These are phyloP conservation scores for Colletotrichum zoysiae DNA, from an alignment of 2,329 filamentous ascomycete genomes.

Conservation along the genomic window DNA sequence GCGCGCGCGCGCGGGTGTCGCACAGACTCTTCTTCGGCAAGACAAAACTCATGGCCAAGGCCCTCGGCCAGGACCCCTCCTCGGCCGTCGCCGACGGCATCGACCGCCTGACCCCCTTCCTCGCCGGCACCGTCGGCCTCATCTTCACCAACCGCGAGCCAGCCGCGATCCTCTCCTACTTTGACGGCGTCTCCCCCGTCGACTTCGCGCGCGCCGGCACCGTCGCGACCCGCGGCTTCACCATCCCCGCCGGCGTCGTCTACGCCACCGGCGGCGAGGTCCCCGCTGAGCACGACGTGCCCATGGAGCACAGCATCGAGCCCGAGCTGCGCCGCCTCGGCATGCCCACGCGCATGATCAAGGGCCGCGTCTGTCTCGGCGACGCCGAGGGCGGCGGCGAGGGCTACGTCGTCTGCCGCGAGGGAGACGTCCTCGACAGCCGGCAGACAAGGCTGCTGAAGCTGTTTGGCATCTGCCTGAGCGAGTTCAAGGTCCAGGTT, in stretches of 20 bases:
- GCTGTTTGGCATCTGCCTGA: conserved; percentile 90
- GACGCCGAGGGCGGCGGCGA: conserved; percentile 61
- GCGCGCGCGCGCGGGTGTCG: background rate
- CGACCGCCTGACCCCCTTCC: conserved; percentile 74
- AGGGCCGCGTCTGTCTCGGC: conserved; percentile 85
- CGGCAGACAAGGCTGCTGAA: conserved; percentile 94
- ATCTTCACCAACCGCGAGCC: conserved; percentile 87
- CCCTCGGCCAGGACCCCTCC: conserved; percentile 82
- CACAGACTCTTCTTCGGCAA: conserved; percentile 96
- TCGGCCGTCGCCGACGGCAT: conserved; percentile 86
- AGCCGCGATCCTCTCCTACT: conserved; percentile 76
- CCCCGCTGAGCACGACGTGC: conserved; percentile 83
- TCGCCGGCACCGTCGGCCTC: conserved; percentile 87
- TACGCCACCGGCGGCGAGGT: conserved; percentile 86
- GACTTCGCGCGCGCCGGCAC: conserved; percentile 94
- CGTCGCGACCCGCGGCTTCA: conserved; percentile 79
- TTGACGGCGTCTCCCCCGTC: conserved; percentile 77
- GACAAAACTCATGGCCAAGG: conserved; percentile 98
- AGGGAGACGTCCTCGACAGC: conserved; percentile 87
- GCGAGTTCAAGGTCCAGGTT: conserved; percentile 88
- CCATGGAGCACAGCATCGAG: conserved; percentile 89
- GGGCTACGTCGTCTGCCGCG: conserved; percentile 83
- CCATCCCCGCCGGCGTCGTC: conserved; percentile 85
- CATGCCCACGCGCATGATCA: conserved; percentile 88
- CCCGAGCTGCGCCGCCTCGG: conserved; percentile 90